A percentile compares a stretch with the other conserved stretches of the same genome.
These are phyloP conservation scores for Rutstroemia sp. DNA, from an alignment of 2,329 filamentous ascomycete species.

Conservation along the genomic window DNA sequence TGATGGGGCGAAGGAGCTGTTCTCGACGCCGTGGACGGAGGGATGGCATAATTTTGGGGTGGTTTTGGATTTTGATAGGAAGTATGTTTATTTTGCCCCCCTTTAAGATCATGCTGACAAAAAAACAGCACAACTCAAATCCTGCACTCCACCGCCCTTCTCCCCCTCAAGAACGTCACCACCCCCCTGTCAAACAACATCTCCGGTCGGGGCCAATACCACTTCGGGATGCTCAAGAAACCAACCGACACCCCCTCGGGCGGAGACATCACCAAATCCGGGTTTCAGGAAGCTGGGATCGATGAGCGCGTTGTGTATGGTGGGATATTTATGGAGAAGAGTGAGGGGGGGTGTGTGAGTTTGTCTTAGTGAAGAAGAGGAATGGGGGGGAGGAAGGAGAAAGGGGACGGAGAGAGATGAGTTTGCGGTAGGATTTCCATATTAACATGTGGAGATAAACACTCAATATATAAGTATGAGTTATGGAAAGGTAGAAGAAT, in stretches of 20 bases:
- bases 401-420: neutral
- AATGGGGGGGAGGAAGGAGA: neutral
- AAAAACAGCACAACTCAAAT: conserved; percentile 43
- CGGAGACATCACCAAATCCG: conserved; percentile 35
- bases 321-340: conserved; percentile 47
- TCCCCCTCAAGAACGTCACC: conserved; percentile 40
- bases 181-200: conserved; percentile 42
- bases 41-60: conserved; percentile 57
- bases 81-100: conserved; percentile 33
- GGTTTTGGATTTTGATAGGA: conserved; percentile 47
- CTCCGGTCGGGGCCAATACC: conserved; percentile 51
- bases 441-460: too few relatives aligned
- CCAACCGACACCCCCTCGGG: conserved; percentile 35
- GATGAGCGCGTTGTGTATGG: conserved; percentile 46
- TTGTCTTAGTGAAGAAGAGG: too few relatives aligned
- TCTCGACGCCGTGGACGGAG: conserved; percentile 45
- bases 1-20: conserved; percentile 40
- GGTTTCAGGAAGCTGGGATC: conserved; percentile 40
- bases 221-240: conserved; percentile 58
- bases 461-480: too few relatives aligned
- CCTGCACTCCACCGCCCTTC: conserved; percentile 45
- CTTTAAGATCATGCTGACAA: too few relatives aligned
- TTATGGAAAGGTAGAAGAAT: too few relatives aligned
- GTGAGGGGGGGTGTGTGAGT: conserved; percentile 12
- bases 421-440: too few relatives aligned